Evolutionary conservation across 2,329 filamentous ascomycete genomes (phyloP), one percentile per base, ranked within the genome.

Genomic region (Tolypocladium endophyticum): DNA sequence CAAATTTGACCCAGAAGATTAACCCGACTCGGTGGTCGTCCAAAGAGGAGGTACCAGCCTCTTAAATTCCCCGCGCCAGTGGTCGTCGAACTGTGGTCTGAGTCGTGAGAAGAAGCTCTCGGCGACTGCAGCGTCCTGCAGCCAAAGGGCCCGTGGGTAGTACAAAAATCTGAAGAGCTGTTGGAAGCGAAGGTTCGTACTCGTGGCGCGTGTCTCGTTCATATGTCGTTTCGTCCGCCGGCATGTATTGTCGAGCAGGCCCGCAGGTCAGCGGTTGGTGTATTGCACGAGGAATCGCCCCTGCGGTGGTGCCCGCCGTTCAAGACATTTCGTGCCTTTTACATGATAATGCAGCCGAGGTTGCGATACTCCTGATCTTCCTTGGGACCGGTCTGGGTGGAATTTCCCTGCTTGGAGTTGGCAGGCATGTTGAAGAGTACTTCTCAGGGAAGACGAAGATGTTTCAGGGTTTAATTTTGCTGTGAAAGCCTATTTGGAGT

Each of bases 281-380:
- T 16, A 1, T 53, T 35, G 30, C 20, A 36, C 23, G 28, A 33
- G 28, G 9, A 35, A 53, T 11, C n/a, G 50, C 30, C 50, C 50
- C 50, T 53, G 50, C 50, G 28, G 20, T 53, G 18, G 50, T 23
- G 50, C 50, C 50, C 50, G 20, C 23, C 30, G 30, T 4, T 35
- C 20, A 16, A 11, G 30, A 20, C 18, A 47, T 16, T 33, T 11
- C 18, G 33, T 35, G 52, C 38, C 52, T 52, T 66, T 71, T 72
- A 74, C 72, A 74, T 73, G 66, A 74, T 59, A 36, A 61, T 65
- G 63, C 72, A 74, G 58, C 69, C 68, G 30, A 71, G 63, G 50
- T 64, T 67, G 60, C 4, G n/a, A 38, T 56, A 53, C n/a, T 23
- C 59, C 28, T n/a, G 54, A 14, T 52, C 43, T 36, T 6, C 33